Base-by-base conservation (phyloP, 2,329 filamentous ascomycete species). In the Emergomyces pasteurianus region DNA sequence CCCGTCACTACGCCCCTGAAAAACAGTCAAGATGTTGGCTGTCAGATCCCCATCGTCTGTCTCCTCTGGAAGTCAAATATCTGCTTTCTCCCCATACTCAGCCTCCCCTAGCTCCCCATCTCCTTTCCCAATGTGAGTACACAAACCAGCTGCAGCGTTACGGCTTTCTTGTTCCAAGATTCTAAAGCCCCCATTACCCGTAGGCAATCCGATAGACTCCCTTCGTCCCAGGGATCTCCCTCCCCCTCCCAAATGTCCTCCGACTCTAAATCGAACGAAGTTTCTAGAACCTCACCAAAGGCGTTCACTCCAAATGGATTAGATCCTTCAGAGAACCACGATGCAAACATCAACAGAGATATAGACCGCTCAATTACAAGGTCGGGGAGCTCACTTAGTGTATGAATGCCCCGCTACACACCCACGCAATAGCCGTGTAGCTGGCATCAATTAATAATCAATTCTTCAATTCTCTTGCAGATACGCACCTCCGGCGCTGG, bases 41-140 rank as follows among this genome's bases (percentile, higher is more conserved):
- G 67, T 70, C 53, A 68, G 65, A 63, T 68, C 69, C 53, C 68
- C 68, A 31, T 54, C 68, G 58, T 65, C 69, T 59, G 63, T 67
- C 34, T 63, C 70, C 31, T 55, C 62, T 28, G 63, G 57, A 52
- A 58, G 42, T 26, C 58, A 58, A 55, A 47, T 56, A 36, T 57
- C 63, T 47, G 55, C 52, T 50, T 55, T 57, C 58, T 61, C 63
- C 34, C 59, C 63, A 58, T 54, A 61, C 26, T 34, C 62, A 12
- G 34, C 47, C 23, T 58, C 59, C 47, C 49, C 61, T 34, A 59
- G 53, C 23, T 63, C 61, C 12, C 47, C 61, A 14, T 34, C 47
- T 59, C 62, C 65, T 43, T 62, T 64, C 42, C 52, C 64, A 49
- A 67, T 67, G 68, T 69, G 65, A 65, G 67, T 58, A 42, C 18